Conservation (phyloP, 306 rosid species). For the Psophocarpus tetragonolobus region DNA sequence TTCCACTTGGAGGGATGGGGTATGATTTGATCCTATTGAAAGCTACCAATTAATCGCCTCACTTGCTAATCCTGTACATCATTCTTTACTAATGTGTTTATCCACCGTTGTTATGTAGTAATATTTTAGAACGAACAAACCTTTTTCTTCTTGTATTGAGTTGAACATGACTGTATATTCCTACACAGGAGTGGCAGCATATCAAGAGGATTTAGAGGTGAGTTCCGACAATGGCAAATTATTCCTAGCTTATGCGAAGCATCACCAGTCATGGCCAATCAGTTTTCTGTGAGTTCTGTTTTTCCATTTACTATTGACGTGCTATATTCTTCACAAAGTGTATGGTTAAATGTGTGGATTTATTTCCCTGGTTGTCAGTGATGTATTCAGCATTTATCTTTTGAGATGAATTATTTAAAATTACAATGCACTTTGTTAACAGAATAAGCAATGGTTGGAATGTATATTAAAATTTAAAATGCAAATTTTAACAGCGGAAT, state of each 20-base stretch:
- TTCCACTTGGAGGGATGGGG: constrained; percentile 99
- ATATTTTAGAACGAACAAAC: background rate
- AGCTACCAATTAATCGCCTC: constrained; percentile 23
- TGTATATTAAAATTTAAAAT: background rate
- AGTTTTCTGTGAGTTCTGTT: constrained; percentile 76
- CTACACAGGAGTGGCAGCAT: constrained; percentile 92
- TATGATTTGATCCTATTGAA: constrained; percentile 41
- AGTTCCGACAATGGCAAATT: constrained; percentile 95
- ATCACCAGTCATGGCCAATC: constrained; percentile 98
- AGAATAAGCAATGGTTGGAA: background rate
- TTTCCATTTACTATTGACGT: constrained; percentile 23
- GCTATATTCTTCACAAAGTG: constrained; percentile 34
- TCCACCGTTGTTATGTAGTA: background rate
- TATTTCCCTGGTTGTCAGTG: background rate
- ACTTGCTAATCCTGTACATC: constrained; percentile 20
- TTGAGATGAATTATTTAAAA: background rate
- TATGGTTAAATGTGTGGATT: constrained; percentile 4
- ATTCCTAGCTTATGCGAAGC: constrained; percentile 83
- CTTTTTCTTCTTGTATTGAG: constrained; percentile 32
- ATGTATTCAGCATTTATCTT: constrained; percentile 1
- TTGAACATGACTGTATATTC: constrained; percentile 23
- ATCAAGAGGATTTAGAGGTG: constrained; percentile 99
- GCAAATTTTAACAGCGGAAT: background rate
- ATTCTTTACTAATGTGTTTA: constrained; percentile 15
- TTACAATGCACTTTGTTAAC: background rate